Evolutionary conservation across 306 rosid genomes (phyloP).

Genomic region (Senna tora): DNA sequence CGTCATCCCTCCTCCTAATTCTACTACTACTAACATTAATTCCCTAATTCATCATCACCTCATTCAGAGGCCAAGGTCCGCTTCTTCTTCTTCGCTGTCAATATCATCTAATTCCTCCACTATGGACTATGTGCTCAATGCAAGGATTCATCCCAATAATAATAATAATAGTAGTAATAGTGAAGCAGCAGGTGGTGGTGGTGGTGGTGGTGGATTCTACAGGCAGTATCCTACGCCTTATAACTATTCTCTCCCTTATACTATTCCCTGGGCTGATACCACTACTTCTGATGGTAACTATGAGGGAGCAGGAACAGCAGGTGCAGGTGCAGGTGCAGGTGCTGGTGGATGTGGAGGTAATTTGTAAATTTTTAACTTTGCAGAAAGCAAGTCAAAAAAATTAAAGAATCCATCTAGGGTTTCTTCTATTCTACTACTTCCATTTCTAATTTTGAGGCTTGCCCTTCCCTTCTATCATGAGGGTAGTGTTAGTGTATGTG

Average conservation of each 20-base stretch:
- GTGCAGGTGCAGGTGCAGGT: neutral
- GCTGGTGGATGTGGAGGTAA: conserved; percentile 21
- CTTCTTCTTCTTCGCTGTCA: no score
- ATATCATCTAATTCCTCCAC: no score
- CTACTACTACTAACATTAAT: neutral
- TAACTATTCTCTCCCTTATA: conserved; percentile 51
- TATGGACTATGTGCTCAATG: conserved; percentile 25
- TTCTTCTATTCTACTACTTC: no score
- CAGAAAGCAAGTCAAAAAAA: conserved; percentile 27
- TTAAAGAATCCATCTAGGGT: conserved; percentile 49
- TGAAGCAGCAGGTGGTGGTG: neutral
- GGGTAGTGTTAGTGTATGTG: conserved; percentile 17
- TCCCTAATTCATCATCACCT: no score
- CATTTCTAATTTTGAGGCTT: conserved; percentile 37
- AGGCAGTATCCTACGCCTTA: conserved; percentile 44
- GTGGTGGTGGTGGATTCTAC: conserved; percentile 54
- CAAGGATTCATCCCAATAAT: conserved; percentile 39
- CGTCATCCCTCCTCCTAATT: conserved; percentile 50
- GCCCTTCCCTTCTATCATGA: conserved; percentile 16
- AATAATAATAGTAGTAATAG: no score
- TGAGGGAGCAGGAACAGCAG: conserved; percentile 57
- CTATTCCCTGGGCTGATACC: conserved; percentile 71
- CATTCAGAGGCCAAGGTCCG: conserved; percentile 42
- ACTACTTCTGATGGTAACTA: conserved; percentile 43
- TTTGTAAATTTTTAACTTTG: conserved; percentile 43